A percentile compares a stretch with the other conserved stretches of the same genome.
phyloP scores from a whole-genome alignment of 2,329 filamentous ascomycete genomes.

The Sclerotinia subarctica region DNA sequence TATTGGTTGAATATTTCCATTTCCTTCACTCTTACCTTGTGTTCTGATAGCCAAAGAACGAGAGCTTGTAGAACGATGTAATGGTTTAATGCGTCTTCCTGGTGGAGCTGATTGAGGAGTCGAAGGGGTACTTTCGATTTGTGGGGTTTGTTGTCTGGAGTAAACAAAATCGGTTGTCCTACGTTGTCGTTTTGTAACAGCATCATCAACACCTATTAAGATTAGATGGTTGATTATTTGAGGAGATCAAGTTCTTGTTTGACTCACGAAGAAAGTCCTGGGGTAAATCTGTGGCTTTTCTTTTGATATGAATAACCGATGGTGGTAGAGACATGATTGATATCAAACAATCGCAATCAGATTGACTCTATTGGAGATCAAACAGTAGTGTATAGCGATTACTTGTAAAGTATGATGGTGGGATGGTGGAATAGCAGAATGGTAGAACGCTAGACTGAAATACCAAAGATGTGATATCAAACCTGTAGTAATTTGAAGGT shows the following conservation, averaged over 20 bases:
- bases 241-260: not conserved
- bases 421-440: not conserved
- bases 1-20: not conserved
- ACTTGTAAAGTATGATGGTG: not conserved
- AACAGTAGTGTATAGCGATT: not conserved
- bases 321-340: constrained; percentile 37
- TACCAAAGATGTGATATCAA: not conserved
- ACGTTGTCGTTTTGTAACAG: constrained; percentile 31
- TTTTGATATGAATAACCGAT: constrained; percentile 36
- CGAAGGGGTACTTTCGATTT: constrained; percentile 7
- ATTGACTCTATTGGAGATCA: not conserved
- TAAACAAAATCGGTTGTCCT: constrained; percentile 34
- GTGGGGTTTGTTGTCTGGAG: constrained; percentile 29
- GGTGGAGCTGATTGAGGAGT: constrained; percentile 17
- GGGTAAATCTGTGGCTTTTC: constrained; percentile 38
- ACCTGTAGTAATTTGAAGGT: not conserved
- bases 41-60: constrained; percentile 11
- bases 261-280: constrained; percentile 38
- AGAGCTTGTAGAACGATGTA: constrained; percentile 25
- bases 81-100: constrained; percentile 29
- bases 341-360: not conserved
- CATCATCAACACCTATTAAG: constrained; percentile 35
- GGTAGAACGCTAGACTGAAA: no score
- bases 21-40: not conserved
- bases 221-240: no score